A percentile compares a stretch with the other conserved stretches of the same genome.
Conservation (phyloP, 169 alveolate genomes). For the Cryptosporidium ryanae region DNA sequence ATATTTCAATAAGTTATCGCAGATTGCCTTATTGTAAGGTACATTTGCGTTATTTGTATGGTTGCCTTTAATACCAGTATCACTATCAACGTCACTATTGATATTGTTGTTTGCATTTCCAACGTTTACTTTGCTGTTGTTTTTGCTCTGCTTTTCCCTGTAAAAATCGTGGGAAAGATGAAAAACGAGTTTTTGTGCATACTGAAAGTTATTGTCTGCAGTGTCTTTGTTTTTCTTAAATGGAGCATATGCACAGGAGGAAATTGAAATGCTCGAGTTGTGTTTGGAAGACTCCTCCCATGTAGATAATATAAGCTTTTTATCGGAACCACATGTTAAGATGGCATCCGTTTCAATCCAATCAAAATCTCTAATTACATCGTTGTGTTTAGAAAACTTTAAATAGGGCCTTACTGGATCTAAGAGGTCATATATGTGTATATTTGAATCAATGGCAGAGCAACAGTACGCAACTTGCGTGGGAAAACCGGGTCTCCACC, state of each 20-base stretch:
- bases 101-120: neutral
- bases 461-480: constrained; percentile 63
- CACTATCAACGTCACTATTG: neutral
- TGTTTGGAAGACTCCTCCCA: constrained; percentile 36
- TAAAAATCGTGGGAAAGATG: constrained; percentile 31
- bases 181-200: constrained; percentile 40
- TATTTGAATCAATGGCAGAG: constrained; percentile 60
- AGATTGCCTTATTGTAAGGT: neutral
- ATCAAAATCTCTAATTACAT: constrained; percentile 70
- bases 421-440: constrained; percentile 33
- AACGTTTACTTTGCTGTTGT: neutral
- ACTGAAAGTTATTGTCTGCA: neutral
- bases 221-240: neutral
- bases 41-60: neutral
- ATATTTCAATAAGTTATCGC: neutral
- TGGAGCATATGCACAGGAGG: constrained; percentile 22
- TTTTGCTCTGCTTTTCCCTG: neutral
- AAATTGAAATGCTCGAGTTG: neutral
- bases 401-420: constrained; percentile 46
- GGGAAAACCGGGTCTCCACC: constrained; percentile 70
- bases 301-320: constrained; percentile 34
- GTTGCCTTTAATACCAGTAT: neutral
- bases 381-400: constrained; percentile 47
- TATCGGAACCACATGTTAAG: constrained; percentile 51
- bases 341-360: constrained; percentile 70